Evolutionary conservation across 805 yeast genomes (phyloP), one percentile per base, ranked within the genome.

Genomic region (Cyberlindnera subsufficiens): DNA sequence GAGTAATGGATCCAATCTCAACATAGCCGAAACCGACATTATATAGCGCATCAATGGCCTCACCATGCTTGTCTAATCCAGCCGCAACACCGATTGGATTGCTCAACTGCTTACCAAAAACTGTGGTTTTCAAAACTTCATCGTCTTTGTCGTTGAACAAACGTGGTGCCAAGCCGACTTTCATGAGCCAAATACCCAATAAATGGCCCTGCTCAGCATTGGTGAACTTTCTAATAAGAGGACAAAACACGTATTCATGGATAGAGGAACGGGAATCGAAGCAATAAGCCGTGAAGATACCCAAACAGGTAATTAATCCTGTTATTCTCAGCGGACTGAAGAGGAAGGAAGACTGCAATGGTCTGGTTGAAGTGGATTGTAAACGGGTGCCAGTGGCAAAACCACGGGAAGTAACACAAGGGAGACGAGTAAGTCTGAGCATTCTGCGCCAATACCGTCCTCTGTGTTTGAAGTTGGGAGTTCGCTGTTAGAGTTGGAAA

Each of bases 61-160:
- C 95, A 40, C 87, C 98, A 56, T 90, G 82, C 66, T 91, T 91
- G 64, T 91, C 98, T 50, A 91, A 75, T 11, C 98, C 98, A 20
- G 98, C 98, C 39, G 98, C 97, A 54, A 90, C 73, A 13, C 97
- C 97, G 39, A 91, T 69, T 19, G 98, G 97, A 43, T 82, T 81
- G 17, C 73, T 72, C 58, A 91, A 66, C 0, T 56, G 67, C 42
- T 69, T 74, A 8, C 87, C 88, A 59, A 86, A 86, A 0, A 82
- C 82, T 33, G 71, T 60, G 17, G 82, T 88, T 14, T 73, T 66
- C 48, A 86, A 68, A 4, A 66, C 61, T 13, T 71, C 69, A 45
- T 75, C 78, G 44, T 71, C 77, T 30, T 66, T 61, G 46, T 80
- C 85, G 38, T 69, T 70, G 45, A 71, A 71, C 42, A 83, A 67